These are phyloP conservation scores for Arachis hypogaea DNA, from an alignment of 306 rosid species.

Conservation along the genomic window DNA sequence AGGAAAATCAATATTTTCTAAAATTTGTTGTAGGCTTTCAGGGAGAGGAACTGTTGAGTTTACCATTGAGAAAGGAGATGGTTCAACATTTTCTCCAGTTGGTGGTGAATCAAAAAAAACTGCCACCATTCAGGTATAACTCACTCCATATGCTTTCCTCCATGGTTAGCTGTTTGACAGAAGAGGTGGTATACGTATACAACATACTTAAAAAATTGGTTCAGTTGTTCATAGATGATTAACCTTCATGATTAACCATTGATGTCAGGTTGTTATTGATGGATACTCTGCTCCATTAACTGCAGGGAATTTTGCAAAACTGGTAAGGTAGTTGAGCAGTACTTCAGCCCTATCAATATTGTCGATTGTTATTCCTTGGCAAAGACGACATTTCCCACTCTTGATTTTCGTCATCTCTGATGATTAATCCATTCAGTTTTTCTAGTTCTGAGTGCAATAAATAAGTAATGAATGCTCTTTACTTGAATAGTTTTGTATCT, in stretches of 20 bases:
- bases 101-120: constrained; percentile 78
- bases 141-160: constrained; percentile 18
- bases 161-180: constrained; percentile 14
- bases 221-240: constrained; percentile 20
- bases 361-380: constrained; percentile 23
- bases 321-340: constrained; percentile 91
- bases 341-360: constrained; percentile 43
- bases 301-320: constrained; percentile 88
- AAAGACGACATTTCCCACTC: constrained; percentile 5
- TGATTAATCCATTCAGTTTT: constrained; percentile 25
- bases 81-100: constrained; percentile 80
- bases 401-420: constrained; percentile 12
- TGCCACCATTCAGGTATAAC: constrained; percentile 74
- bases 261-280: constrained; percentile 76
- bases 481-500: constrained; percentile 15
- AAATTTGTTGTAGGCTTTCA: constrained; percentile 61
- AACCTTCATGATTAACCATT: constrained; percentile 32
- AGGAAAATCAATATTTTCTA: constrained; percentile 40
- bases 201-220: constrained; percentile 12
- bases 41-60: constrained; percentile 94
- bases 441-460: constrained; percentile 26
- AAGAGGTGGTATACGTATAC: too few species aligned
- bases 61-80: constrained; percentile 78
- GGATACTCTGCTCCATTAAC: constrained; percentile 96
- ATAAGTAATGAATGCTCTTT: constrained; percentile 17